Conservation (phyloP, 176 grass and related monocot species). For the Oryza coarctata region DNA sequence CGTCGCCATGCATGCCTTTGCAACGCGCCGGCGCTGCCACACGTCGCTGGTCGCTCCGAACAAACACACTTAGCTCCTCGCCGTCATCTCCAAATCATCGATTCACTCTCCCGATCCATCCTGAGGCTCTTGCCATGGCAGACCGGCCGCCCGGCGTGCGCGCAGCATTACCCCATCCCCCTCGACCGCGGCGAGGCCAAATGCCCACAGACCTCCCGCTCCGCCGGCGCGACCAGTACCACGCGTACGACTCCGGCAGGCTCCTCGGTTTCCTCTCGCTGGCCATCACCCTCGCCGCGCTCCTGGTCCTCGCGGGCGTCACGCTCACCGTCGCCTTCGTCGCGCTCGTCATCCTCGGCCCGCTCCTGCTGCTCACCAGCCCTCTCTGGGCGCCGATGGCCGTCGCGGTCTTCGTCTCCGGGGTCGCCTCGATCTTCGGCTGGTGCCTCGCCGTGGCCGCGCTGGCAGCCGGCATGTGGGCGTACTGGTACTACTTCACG, state of each 20-base stretch:
- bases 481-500: conserved; percentile 49
- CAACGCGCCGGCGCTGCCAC: background rate
- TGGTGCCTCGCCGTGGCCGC: conserved; percentile 38
- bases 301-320: conserved; percentile 54
- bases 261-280: conserved; percentile 62
- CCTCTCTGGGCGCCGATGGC: conserved; percentile 62
- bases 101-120: background rate
- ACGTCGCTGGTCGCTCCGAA: conserved; percentile 27
- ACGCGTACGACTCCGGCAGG: conserved; percentile 37
- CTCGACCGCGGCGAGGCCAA: background rate
- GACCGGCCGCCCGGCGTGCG: conserved; percentile 22
- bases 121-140: background rate
- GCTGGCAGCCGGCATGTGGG: conserved; percentile 54
- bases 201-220: background rate
- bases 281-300: conserved; percentile 34
- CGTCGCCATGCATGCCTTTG: conserved; percentile 31
- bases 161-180: background rate
- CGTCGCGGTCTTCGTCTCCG: background rate
- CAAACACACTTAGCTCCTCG: background rate
- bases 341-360: conserved; percentile 47
- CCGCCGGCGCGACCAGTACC: conserved; percentile 26
- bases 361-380: conserved; percentile 59
- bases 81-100: background rate
- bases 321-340: conserved; percentile 43
- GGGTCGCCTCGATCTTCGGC: conserved; percentile 29